Base-by-base conservation (phyloP, 163 green algal species). In the Coccomyxa subellipsoidea region DNA sequence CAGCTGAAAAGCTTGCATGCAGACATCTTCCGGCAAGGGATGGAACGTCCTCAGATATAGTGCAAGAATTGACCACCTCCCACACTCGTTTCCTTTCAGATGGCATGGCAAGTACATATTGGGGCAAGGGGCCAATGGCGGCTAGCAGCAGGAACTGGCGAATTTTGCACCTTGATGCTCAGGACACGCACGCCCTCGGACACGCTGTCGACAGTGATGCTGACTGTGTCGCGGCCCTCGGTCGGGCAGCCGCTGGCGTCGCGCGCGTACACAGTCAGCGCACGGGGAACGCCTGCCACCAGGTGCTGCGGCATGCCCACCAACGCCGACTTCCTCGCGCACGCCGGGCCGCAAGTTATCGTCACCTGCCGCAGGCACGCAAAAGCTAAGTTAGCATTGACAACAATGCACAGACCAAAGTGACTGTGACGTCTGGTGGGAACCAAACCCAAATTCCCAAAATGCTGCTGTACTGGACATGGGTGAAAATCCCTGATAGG, bases 191-290 rank as follows among this genome's bases (percentile, higher is more conserved):
- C 32, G 37, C 81, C 81, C 40, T 83, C 83, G 7, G 39, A n/a
- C 32, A 47, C 31, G 66, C 38, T 83, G 82, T 89, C 82, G 21
- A 89, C 37, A 31, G 81, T 38, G 32, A 85, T 59, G 32, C 40
- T 40, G 47, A 89, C 82, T 1, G 32, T 10, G 80, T 87, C 82
- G 73, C 76, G 66, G 59, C 69, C 69, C 21, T 54, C 70, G 21
- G 82, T 85, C 2, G 40, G 35, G 82, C 85, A 84, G 76, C 79
- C 79, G 70, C 53, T 54, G 38, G 79, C 76, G 40, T 89, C 85
- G 34, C 79, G 76, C 38, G 82, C 81, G 36, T 59, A 40, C 53
- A 87, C 59, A 5, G 38, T 80, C 31, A 87, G 37, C 15, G 54
- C 36, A 54, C 80, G 38, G 23, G 69, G 15, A 10, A 69, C 35